phyloP scores from a whole-genome alignment of 139 green algal genomes.

The Trebouxia sp. region DNA sequence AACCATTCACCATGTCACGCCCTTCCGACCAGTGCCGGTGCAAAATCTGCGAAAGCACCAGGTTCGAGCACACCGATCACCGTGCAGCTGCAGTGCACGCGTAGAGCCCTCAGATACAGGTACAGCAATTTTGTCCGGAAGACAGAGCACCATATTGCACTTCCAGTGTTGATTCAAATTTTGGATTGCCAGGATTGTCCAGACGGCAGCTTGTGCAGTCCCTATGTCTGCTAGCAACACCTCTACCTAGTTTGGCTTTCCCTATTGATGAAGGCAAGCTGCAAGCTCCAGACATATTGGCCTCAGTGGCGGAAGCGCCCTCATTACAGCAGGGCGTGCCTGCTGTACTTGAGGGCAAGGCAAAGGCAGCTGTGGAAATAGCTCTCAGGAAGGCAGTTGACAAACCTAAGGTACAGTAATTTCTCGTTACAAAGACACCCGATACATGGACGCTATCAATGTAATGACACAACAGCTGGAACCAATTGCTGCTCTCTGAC shows the following conservation, averaged over 20 bases:
- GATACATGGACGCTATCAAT: background rate
- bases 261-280: background rate
- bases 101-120: background rate
- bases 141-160: background rate
- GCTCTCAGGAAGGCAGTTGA: constrained; percentile 13
- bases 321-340: background rate
- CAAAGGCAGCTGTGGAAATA: constrained; percentile 15
- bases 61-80: too few relatives aligned
- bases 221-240: background rate
- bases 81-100: too few relatives aligned
- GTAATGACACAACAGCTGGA: background rate
- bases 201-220: background rate
- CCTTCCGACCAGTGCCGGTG: too few relatives aligned
- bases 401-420: background rate
- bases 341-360: constrained; percentile 2
- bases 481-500: background rate
- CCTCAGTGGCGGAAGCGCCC: background rate
- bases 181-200: background rate
- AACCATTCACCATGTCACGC: too few relatives aligned
- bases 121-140: background rate
- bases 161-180: background rate
- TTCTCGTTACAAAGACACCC: background rate
- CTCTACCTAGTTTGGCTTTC: background rate
- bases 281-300: too few relatives aligned
- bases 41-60: too few relatives aligned